A percentile compares a stretch with the other conserved stretches of the same genome.
Conservation (phyloP, 1,284 basidiomycete species). For the Ganoderma meredithae region DNA sequence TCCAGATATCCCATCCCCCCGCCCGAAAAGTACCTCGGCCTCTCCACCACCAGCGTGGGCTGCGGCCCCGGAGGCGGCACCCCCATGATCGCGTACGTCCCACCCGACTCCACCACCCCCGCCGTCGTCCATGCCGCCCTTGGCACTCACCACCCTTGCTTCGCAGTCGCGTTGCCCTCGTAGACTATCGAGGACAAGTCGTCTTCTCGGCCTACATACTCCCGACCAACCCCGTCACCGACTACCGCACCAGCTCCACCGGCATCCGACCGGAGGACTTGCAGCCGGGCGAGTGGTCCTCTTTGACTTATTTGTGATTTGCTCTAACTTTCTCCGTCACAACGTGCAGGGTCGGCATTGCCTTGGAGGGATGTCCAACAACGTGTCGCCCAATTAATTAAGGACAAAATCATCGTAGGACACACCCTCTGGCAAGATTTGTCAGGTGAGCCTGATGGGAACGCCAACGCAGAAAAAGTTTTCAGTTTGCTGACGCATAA, state of each 20-base stretch:
- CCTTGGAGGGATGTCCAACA: constrained; percentile 69
- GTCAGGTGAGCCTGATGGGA: constrained; percentile 56
- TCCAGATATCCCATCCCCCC: constrained; percentile 43
- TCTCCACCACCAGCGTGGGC: constrained; percentile 73
- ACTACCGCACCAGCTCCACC: constrained; percentile 76
- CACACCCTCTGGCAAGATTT: constrained; percentile 82
- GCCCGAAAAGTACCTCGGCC: constrained; percentile 56
- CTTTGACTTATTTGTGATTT: neutral
- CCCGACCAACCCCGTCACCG: constrained; percentile 75
- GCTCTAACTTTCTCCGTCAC: constrained; percentile 11
- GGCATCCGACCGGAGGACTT: constrained; percentile 69
- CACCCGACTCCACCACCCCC: constrained; percentile 2
- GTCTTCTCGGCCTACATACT: constrained; percentile 69
- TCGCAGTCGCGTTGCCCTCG: constrained; percentile 65
- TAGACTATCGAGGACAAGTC: constrained; percentile 65
- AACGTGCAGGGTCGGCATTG: constrained; percentile 52
- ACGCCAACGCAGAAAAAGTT: constrained; percentile 3
- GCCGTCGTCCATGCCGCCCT: constrained; percentile 18
- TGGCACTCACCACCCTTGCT: constrained; percentile 30
- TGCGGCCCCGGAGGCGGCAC: constrained; percentile 79
- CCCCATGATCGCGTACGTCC: constrained; percentile 75
- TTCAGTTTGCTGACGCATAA: constrained; percentile 9
- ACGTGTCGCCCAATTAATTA: constrained; percentile 65
- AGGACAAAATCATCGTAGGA: constrained; percentile 74
- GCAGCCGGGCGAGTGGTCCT: constrained; percentile 34